phyloP scores from a whole-genome alignment of 2,329 filamentous ascomycete genomes.

The Mollisia scopiformis region DNA sequence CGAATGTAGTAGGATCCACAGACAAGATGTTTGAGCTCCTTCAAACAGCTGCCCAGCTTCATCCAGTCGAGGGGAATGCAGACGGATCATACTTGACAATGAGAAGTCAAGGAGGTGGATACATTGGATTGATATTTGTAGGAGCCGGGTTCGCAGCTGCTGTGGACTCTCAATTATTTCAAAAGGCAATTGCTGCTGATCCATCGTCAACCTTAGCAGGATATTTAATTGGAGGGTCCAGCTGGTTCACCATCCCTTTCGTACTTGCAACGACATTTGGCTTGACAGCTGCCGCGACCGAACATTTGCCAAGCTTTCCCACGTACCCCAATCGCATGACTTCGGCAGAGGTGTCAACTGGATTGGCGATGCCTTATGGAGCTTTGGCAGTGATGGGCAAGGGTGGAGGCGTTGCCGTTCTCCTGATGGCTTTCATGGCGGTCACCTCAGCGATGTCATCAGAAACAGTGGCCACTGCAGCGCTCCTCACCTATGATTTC shows the following conservation, averaged over 20 bases:
- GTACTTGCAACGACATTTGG: conserved; percentile 49
- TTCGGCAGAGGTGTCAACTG: conserved; percentile 23
- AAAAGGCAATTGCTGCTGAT: conserved; percentile 45
- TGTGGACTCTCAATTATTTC: conserved; percentile 49
- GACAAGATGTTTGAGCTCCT: conserved; percentile 14
- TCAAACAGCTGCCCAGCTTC: background rate
- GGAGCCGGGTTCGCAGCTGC: conserved; percentile 27
- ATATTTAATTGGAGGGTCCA: conserved; percentile 35
- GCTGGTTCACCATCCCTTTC: conserved; percentile 48
- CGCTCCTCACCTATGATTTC: conserved; percentile 85
- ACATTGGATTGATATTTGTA: conserved; percentile 10
- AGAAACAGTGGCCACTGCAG: conserved; percentile 55
- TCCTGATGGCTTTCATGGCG: conserved; percentile 55
- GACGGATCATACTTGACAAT: conserved; percentile 17
- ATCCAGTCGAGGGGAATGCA: conserved; percentile 2
- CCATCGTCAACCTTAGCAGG: conserved; percentile 42
- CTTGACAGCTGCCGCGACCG: conserved; percentile 47
- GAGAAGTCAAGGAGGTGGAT: conserved; percentile 1
- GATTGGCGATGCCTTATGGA: conserved; percentile 33
- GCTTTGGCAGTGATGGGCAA: conserved; percentile 34
- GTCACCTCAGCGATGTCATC: conserved; percentile 51
- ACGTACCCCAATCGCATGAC: conserved; percentile 33
- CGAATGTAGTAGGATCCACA: conserved; percentile 9
- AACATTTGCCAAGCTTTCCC: conserved; percentile 44
- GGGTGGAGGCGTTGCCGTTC: conserved; percentile 36